Evolutionary conservation across 495 filamentous ascomycete genomes (phyloP).

Genomic region (Pseudomonodictys pantanalensis): DNA sequence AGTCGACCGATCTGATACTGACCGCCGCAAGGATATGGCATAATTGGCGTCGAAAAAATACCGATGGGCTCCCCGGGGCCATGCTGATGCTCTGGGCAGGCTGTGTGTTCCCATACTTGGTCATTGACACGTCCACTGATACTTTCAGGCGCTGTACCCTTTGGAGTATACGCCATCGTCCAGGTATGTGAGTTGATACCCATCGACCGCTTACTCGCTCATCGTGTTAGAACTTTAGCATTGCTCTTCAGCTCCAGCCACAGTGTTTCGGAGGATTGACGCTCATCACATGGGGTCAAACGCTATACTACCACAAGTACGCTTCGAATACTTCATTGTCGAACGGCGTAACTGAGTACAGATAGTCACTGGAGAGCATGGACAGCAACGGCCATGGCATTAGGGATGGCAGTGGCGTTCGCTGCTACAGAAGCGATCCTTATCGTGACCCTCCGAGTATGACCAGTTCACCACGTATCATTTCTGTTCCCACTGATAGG

Average conservation of each 20-base stretch:
- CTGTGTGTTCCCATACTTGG: no score
- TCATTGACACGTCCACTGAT: neutral
- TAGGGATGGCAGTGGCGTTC: slow-evolving; percentile 47
- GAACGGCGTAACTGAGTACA: neutral
- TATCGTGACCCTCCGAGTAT: slow-evolving; percentile 61
- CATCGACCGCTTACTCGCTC: slow-evolving; percentile 6
- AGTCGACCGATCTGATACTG: slow-evolving; percentile 13
- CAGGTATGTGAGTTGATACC: slow-evolving; percentile 39
- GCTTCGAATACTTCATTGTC: slow-evolving; percentile 19
- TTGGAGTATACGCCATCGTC: slow-evolving; percentile 54
- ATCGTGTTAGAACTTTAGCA: slow-evolving; percentile 62
- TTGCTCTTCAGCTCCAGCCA: slow-evolving; percentile 71
- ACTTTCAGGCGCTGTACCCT: slow-evolving; percentile 48
- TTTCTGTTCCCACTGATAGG: slow-evolving; percentile 56
- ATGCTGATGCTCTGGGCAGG: slow-evolving; percentile 78
- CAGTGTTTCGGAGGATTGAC: slow-evolving; percentile 65
- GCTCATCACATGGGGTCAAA: slow-evolving; percentile 65
- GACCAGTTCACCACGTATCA: neutral
- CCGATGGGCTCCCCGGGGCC: slow-evolving; percentile 64
- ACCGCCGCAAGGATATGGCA: slow-evolving; percentile 55
- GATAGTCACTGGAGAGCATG: slow-evolving; percentile 50
- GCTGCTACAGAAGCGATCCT: slow-evolving; percentile 60
- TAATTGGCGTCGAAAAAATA: slow-evolving; percentile 67
- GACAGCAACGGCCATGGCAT: slow-evolving; percentile 49
- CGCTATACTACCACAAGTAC: slow-evolving; percentile 61